Base-by-base conservation (phyloP, 305 asterid species). In the Euphrasia arctica region DNA sequence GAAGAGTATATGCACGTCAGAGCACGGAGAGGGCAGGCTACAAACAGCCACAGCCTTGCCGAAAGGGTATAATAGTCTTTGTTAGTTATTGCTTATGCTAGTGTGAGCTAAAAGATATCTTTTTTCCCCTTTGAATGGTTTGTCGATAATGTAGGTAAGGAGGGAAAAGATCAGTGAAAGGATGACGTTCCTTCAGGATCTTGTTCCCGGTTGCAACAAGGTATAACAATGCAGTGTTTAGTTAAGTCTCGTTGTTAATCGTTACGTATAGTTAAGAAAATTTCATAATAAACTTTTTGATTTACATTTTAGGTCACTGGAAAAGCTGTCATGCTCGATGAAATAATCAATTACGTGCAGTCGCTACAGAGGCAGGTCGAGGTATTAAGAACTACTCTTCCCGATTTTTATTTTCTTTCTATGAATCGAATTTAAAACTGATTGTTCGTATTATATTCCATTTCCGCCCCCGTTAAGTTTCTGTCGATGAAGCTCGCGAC, bases 161-260 rank as follows among this genome's bases (percentile, higher is more conserved):
- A 85, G 99, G 84, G 99, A 94, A 76, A 94, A 86, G 81, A 94
- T 94, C 58, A 94, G 99, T 65, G 97, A 94, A 75, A 87, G 99
- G 79, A 94, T 94, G 99, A 94, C 91, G 72, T 90, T 85, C 75
- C 99, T 94, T 78, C 99, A 94, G 76, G 99, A 94, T 83, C 95
- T 94, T 70, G 99, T 94, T 58, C 99, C 99, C 49, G 95, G 99
- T 69, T 94, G 99, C 72, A 94, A 85, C 83, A 94, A 94, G 96
- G 99, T 90, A 70, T 55, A 22, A 41, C 12, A 51, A n/a, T 36
- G 28, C 41, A 57, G 32, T 47, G 50, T 76, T 63, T 52, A 57
- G 59, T 64, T 13, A 12, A 60, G 52, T 76, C 64, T 39, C 18
- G 22, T 59, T 18, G 22, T 18, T 18, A 14, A 51, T 63, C 13